Base-by-base conservation (phyloP, 495 filamentous ascomycete species). In the Massariosphaeria phaeospora region DNA sequence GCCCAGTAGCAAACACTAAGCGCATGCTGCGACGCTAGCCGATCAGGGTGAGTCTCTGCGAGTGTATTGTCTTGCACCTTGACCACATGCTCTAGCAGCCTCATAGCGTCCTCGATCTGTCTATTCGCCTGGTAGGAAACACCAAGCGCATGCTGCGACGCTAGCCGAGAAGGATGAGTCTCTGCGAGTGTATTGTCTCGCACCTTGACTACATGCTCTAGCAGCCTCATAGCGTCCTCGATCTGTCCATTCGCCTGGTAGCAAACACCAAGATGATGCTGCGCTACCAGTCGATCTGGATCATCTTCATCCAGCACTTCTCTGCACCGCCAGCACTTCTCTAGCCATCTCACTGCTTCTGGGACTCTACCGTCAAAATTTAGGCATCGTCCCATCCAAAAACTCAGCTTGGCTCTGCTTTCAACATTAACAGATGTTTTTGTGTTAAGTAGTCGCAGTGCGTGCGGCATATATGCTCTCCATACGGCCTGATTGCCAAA, bases 51-150 rank as follows among this genome's bases (percentile, higher is more conserved):
- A 15, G 39, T 21, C 41, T 51, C 48, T 26, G 33, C 26, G n/a
- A 51, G 35, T n/a, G 41, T 46, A 70, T 70, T 48, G 71, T 25
- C 33, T 67, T 45, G 2, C 49, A 73, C 59, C 12, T 44, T 52
- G 10, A 73, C 67, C n/a, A 72, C 68, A 20, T 67, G 61, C 57
- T 76, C 63, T 12, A 74, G 56, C 39, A 54, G 59, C 50, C 56
- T 17, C 27, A 54, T 31, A 45, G 34, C 47, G 42, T 67, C 30
- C 35, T 67, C 48, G 10, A 61, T 59, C 33, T 62, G 67, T 44
- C 61, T 56, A 39, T 66, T 46, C 40, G 26, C 48, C 10, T 9
- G 24, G 58, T 72, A 73, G 20, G 38, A 17, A 27, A 30, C 33
- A 39, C 66, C 69, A 40, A 70, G 65, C 18, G 24, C 44, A 27